These are phyloP conservation scores for Eutrema japonicum DNA, from an alignment of 345 rosid genomes.

Conservation along the genomic window DNA sequence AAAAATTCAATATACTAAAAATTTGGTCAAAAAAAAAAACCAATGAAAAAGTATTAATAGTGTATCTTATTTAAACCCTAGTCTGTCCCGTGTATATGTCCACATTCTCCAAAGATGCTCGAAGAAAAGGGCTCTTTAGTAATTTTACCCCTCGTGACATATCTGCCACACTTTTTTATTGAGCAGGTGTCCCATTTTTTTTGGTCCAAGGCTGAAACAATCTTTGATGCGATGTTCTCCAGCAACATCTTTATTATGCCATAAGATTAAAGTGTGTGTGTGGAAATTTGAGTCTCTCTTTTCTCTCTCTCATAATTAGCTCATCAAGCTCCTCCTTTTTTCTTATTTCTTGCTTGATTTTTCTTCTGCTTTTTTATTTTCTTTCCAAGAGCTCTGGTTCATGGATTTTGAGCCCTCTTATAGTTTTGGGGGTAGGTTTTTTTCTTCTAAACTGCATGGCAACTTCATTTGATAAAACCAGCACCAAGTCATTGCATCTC, in stretches of 20 bases:
- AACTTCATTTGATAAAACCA: conserved; percentile 45
- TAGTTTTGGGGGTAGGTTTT: conserved; percentile 70
- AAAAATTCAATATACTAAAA: too few relatives aligned
- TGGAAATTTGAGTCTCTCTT: conserved; percentile 32
- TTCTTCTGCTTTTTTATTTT: neutral
- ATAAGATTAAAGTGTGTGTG: conserved; percentile 14
- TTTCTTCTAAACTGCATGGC: conserved; percentile 63
- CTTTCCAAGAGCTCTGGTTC: conserved; percentile 51
- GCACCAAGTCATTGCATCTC: conserved; percentile 38
- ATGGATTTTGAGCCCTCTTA: conserved; percentile 87
- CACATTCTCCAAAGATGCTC: conserved; percentile 16
- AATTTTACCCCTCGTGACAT: conserved; percentile 10
- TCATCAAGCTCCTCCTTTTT: conserved; percentile 28
- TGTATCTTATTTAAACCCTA: conserved; percentile 27
- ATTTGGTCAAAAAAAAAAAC: too few relatives aligned
- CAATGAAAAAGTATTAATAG: neutral
- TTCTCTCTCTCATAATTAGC: conserved; percentile 22
- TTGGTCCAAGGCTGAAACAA: conserved; percentile 21
- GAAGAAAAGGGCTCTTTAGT: neutral
- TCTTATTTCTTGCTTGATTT: conserved; percentile 6
- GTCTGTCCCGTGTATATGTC: conserved; percentile 11
- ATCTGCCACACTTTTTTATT: conserved; percentile 18
- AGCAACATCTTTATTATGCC: conserved; percentile 17
- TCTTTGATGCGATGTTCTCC: conserved; percentile 31
- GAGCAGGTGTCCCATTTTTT: conserved; percentile 23